phyloP scores from a whole-genome alignment of 257 asterid species.

The Phtheirospermum japonicum region DNA sequence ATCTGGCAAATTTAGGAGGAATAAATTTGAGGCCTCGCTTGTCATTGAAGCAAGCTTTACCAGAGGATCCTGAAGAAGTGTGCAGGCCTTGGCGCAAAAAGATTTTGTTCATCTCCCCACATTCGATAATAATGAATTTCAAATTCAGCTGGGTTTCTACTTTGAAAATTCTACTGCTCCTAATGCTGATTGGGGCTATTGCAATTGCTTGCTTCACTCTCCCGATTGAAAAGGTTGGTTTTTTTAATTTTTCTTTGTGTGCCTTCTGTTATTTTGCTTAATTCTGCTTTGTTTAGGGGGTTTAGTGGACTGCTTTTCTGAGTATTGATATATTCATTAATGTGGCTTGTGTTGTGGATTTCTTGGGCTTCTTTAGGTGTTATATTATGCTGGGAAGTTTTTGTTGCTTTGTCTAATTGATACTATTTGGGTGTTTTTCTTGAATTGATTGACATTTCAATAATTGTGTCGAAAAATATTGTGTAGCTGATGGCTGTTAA shows the following conservation, averaged over 20 bases:
- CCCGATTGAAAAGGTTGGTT: conserved; percentile 75
- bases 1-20: conserved; percentile 87
- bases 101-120: conserved; percentile 47
- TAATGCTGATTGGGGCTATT: conserved; percentile 60
- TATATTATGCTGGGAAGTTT: conserved; percentile 10
- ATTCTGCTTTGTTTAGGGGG: conserved; percentile 17
- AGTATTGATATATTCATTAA: not conserved
- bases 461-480: too few species aligned
- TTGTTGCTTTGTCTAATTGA: conserved; percentile 8
- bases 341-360: conserved; percentile 12
- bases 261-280: not conserved
- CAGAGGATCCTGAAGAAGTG: conserved; percentile 61
- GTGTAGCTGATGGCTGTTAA: not conserved
- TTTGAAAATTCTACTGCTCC: conserved; percentile 51
- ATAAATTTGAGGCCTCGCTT: conserved; percentile 83
- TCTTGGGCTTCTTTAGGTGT: conserved; percentile 1
- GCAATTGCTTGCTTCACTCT: conserved; percentile 79
- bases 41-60: conserved; percentile 67
- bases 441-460: too few species aligned
- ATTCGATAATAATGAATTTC: conserved; percentile 54
- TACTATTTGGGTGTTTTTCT: conserved; percentile 4
- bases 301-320: not conserved
- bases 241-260: too few species aligned
- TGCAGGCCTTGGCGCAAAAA: conserved; percentile 83
- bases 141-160: conserved; percentile 64